phyloP scores from a whole-genome alignment of 2,329 filamentous ascomycete species.

The Trichoderma afroharzianum region DNA sequence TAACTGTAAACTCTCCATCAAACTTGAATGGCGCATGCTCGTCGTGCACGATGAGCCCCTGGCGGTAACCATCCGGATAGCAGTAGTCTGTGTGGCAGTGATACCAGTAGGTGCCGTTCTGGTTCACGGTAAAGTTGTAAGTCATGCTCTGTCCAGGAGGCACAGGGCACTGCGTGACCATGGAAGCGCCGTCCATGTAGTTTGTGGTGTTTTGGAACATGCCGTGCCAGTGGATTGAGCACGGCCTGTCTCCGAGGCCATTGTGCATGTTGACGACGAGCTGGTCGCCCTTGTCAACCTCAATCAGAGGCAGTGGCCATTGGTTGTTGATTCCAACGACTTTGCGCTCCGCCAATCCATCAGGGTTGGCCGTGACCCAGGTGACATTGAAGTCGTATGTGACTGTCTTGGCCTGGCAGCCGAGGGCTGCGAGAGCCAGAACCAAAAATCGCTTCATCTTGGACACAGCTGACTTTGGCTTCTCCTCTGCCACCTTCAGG shows the following conservation, averaged over 20 bases:
- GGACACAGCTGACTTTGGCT: background rate
- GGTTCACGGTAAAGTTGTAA: constrained; percentile 55
- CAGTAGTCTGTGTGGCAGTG: constrained; percentile 45
- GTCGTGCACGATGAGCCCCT: constrained; percentile 54
- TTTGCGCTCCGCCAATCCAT: constrained; percentile 52
- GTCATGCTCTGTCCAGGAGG: constrained; percentile 49
- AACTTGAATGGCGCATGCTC: constrained; percentile 47
- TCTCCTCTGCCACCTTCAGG: background rate
- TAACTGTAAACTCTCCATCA: constrained; percentile 55
- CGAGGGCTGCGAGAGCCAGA: constrained; percentile 6
- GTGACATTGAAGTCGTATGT: constrained; percentile 58
- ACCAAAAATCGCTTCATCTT: constrained; percentile 1
- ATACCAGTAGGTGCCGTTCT: constrained; percentile 62
- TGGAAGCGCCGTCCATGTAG: constrained; percentile 57
- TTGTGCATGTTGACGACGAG: constrained; percentile 49
- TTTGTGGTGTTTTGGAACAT: constrained; percentile 56
- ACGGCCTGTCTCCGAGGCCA: constrained; percentile 44
- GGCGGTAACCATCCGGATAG: constrained; percentile 33
- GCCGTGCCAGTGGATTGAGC: constrained; percentile 59
- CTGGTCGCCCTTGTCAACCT: constrained; percentile 51
- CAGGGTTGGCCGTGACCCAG: constrained; percentile 60
- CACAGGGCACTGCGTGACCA: constrained; percentile 56
- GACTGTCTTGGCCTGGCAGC: constrained; percentile 36
- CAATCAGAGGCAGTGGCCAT: constrained; percentile 61
- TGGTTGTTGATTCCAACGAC: constrained; percentile 62